Percentiles rank a stretch among this genome's conserved stretches.
Evolutionary conservation across 331 rosid genomes (phyloP).

Genomic region (Acacia pycnantha): DNA sequence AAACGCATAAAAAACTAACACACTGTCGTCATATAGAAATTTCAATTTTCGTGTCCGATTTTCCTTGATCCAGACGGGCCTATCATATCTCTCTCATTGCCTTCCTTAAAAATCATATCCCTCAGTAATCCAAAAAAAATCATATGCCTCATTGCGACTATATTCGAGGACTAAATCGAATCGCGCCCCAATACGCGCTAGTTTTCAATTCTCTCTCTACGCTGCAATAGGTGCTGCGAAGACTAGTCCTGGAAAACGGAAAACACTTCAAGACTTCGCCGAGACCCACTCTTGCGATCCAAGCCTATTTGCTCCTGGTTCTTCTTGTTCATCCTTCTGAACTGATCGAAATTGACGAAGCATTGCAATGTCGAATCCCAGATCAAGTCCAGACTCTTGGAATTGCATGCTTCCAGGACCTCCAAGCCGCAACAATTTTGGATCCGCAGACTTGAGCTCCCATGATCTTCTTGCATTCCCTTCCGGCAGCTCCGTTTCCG

Average conservation of each 20-base stretch:
- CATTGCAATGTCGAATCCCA: constrained; percentile 27
- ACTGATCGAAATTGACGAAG: neutral
- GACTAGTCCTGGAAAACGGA: neutral
- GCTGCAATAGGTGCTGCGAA: neutral
- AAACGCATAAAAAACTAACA: too few species aligned
- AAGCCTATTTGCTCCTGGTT: neutral
- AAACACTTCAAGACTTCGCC: neutral
- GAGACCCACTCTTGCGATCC: neutral
- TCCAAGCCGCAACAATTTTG: constrained; percentile 85
- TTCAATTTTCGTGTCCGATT: too few species aligned
- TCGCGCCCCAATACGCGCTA: neutral
- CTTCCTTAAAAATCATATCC: too few species aligned
- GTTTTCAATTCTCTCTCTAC: neutral
- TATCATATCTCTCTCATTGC: too few species aligned
- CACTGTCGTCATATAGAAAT: too few species aligned
- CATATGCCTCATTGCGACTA: neutral
- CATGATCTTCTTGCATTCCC: constrained; percentile 88
- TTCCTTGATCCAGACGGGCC: too few species aligned
- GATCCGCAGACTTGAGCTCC: constrained; percentile 81
- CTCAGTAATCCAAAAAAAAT: too few species aligned
- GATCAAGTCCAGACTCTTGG: constrained; percentile 58
- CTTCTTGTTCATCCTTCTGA: neutral
- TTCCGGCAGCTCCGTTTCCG: constrained; percentile 83
- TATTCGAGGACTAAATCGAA: neutral
- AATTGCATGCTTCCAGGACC: constrained; percentile 97